Conservation (phyloP, 2,329 filamentous ascomycete genomes). For the Emergomyces orientalis region DNA sequence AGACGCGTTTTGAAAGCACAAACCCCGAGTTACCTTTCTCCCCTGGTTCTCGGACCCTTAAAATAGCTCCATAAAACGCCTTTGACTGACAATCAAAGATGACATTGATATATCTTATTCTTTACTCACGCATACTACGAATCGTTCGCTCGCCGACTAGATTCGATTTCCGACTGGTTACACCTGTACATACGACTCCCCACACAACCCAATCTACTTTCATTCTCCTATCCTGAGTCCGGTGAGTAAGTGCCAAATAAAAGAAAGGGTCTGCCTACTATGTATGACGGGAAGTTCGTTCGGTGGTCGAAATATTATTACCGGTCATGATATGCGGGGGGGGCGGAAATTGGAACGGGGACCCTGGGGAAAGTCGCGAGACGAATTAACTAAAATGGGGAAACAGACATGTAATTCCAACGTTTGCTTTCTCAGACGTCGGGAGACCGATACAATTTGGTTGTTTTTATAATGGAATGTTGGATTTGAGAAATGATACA, state of each 20-base stretch:
- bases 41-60: neutral
- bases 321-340: neutral
- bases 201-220: neutral
- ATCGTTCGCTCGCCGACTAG: neutral
- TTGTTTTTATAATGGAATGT: neutral
- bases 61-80: neutral
- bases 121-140: neutral
- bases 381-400: neutral
- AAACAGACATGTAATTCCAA: neutral
- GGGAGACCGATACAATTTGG: neutral
- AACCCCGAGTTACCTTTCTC: neutral
- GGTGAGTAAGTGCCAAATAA: neutral
- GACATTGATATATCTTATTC: neutral
- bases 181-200: neutral
- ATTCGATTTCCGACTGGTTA: neutral
- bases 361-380: neutral
- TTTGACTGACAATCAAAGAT: neutral
- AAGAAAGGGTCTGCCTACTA: neutral
- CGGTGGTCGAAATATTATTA: neutral
- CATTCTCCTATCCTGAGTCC: neutral
- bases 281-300: neutral
- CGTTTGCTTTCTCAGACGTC: neutral
- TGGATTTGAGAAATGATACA: neutral
- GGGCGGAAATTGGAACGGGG: neutral
- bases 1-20: no score